Conservation (phyloP, 169 alveolate species). For the Plasmodium gonderi region DNA sequence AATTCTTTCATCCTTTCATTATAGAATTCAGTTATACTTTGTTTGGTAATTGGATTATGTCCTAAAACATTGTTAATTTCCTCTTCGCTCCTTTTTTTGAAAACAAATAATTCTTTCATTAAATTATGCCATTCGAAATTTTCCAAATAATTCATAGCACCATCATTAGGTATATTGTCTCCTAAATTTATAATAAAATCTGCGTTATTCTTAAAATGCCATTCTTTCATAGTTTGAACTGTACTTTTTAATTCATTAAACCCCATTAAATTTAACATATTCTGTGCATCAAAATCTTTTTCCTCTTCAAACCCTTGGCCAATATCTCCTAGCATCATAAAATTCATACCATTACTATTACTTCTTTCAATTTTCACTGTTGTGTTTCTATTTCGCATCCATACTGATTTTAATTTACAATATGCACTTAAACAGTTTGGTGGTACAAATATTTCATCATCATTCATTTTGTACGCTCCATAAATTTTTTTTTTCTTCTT, state of each 20-base stretch:
- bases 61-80: not conserved
- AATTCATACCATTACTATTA: conserved; percentile 48
- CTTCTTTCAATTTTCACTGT: conserved; percentile 45
- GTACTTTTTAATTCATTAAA: conserved; percentile 72
- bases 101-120: conserved; percentile 47
- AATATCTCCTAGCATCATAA: conserved; percentile 73
- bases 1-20: conserved; percentile 15
- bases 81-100: conserved; percentile 35
- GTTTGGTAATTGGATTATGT: not conserved
- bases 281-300: conserved; percentile 7
- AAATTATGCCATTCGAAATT: conserved; percentile 53
- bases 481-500: conserved; percentile 1
- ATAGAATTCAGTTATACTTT: conserved; percentile 33
- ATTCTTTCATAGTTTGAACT: conserved; percentile 36
- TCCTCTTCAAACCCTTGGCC: conserved; percentile 54
- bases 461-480: conserved; percentile 51
- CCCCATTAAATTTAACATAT: conserved; percentile 35
- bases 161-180: conserved; percentile 53
- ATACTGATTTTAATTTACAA: conserved; percentile 50
- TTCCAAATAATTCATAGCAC: not conserved
- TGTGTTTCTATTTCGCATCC: conserved; percentile 58
- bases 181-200: conserved; percentile 73
- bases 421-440: conserved; percentile 55
- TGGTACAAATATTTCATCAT: conserved; percentile 58
- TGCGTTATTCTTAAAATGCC: conserved; percentile 58